Conservation (phyloP, 768 basidiomycete genomes). For the Amanita muscaria region DNA sequence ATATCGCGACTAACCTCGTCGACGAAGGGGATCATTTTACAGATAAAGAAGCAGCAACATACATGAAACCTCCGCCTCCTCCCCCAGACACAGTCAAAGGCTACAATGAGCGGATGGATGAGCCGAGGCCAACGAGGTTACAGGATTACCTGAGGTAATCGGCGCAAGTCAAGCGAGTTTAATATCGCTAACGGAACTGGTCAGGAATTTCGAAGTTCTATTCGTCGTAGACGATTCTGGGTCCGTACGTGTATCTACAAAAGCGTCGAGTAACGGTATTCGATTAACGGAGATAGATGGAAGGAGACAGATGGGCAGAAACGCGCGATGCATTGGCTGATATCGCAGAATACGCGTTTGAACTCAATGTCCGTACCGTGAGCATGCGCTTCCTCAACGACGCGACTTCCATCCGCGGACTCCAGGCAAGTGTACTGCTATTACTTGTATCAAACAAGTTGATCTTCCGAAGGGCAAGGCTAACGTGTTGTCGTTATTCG, state of each 20-base stretch:
- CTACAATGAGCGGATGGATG: conserved; percentile 20
- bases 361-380: conserved; percentile 16
- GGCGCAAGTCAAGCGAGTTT: too few species aligned
- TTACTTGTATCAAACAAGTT: not conserved
- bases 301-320: conserved; percentile 18
- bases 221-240: conserved; percentile 25
- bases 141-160: conserved; percentile 18
- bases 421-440: not conserved
- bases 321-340: conserved; percentile 19
- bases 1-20: conserved; percentile 8
- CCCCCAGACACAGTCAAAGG: conserved; percentile 13
- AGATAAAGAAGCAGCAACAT: conserved; percentile 1
- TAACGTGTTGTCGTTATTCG: conserved; percentile 15
- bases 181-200: not conserved
- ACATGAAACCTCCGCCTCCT: conserved; percentile 14
- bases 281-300: conserved; percentile 11
- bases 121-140: conserved; percentile 18
- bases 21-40: conserved; percentile 4
- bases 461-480: conserved; percentile 13
- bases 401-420: not conserved
- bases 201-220: conserved; percentile 20
- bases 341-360: conserved; percentile 23
- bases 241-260: conserved; percentile 16
- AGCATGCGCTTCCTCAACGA: conserved; percentile 22
- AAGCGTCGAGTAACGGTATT: not conserved